Conservation (phyloP, 2,329 filamentous ascomycete species). For the Rutstroemia sp. region DNA sequence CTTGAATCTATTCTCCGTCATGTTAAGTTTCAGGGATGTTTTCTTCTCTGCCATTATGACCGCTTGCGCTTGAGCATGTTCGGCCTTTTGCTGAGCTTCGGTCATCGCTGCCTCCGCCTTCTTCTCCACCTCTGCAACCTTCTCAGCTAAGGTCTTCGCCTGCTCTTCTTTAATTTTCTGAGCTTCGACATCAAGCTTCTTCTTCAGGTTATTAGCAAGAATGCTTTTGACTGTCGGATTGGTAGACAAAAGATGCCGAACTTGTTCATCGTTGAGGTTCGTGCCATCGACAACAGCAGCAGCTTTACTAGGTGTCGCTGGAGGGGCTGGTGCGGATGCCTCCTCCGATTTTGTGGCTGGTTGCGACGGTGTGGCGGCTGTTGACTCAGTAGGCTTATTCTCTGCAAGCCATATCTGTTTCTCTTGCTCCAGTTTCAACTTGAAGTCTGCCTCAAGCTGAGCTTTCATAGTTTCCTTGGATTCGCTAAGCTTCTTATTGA, state of each 20-base stretch:
- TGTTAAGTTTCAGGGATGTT: conserved; percentile 65
- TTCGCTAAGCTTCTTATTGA: conserved; percentile 61
- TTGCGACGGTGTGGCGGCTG: conserved; percentile 33
- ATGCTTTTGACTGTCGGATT: conserved; percentile 40
- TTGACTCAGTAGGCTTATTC: conserved; percentile 27
- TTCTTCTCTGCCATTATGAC: conserved; percentile 70
- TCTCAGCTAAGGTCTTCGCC: conserved; percentile 39
- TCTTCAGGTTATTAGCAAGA: conserved; percentile 55
- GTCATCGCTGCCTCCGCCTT: conserved; percentile 20
- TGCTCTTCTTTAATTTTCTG: conserved; percentile 49
- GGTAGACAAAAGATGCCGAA: conserved; percentile 48
- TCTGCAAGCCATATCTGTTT: conserved; percentile 55
- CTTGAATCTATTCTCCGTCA: conserved; percentile 64
- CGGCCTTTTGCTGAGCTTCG: conserved; percentile 44
- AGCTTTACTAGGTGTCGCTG: conserved; percentile 19
- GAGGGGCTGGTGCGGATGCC: conserved; percentile 3
- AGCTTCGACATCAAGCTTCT: conserved; percentile 53
- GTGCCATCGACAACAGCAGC: conserved; percentile 5
- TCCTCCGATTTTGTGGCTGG: conserved; percentile 28
- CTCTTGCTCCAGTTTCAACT: conserved; percentile 52
- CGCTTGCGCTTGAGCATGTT: conserved; percentile 38
- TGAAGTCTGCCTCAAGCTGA: conserved; percentile 40
- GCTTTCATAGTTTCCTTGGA: conserved; percentile 44
- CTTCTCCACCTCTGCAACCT: conserved; percentile 43
- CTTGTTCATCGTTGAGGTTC: conserved; percentile 39